Conservation (phyloP, 257 asterid species). For the Orobanche coerulescens region DNA sequence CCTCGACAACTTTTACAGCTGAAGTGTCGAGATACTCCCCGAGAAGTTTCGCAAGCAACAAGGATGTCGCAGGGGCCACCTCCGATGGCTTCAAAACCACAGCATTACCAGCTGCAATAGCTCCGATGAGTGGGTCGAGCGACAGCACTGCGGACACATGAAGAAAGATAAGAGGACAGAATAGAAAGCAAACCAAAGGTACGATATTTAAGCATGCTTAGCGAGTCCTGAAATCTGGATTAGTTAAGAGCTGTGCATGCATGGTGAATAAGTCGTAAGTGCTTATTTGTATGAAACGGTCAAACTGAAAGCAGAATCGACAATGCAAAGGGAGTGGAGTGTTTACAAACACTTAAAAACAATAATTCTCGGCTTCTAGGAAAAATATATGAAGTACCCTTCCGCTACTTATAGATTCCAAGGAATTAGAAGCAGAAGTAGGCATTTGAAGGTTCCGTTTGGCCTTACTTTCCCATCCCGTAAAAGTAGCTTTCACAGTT, state of each 20-base stretch:
- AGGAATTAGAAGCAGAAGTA: no score
- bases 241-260: no score
- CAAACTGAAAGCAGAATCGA: no score
- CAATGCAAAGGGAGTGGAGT: no score
- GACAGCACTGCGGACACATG: constrained; percentile 37
- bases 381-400: no score
- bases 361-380: no score
- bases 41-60: constrained; percentile 51
- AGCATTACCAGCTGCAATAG: constrained; percentile 85
- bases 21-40: constrained; percentile 60
- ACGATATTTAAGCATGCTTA: neutral
- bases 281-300: neutral
- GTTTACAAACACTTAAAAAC: no score
- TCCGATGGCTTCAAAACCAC: constrained; percentile 73
- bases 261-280: neutral
- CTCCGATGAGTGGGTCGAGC: constrained; percentile 79
- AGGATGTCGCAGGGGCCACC: constrained; percentile 54
- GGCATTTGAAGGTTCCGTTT: no score
- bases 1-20: constrained; percentile 71
- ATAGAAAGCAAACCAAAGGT: neutral
- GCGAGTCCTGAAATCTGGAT: no score
- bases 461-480: no score
- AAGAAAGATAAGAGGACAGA: neutral
- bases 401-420: no score
- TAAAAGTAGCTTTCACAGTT: no score